Evolutionary conservation across 192 early-diverging fungal species (phyloP).

Genomic region (Coemansia sp.): DNA sequence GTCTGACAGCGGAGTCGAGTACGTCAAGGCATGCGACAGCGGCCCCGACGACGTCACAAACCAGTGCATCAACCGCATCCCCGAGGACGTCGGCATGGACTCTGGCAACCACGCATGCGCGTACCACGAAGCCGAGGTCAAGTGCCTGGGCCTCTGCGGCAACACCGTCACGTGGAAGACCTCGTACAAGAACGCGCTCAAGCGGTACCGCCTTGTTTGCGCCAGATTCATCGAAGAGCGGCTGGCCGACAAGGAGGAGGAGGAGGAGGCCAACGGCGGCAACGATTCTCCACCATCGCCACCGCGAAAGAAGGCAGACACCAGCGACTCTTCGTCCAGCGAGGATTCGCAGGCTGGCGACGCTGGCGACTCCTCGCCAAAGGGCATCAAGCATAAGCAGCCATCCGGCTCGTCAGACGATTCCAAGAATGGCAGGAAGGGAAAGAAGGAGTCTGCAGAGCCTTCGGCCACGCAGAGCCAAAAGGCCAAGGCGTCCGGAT

Average conservation of each 20-base stretch:
- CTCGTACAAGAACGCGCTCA: slow-evolving; percentile 45
- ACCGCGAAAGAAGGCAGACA: slow-evolving; percentile 7
- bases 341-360: background rate
- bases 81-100: slow-evolving; percentile 41
- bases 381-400: slow-evolving; percentile 8
- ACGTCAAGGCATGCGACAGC: slow-evolving; percentile 50
- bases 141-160: slow-evolving; percentile 49
- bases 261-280: slow-evolving; percentile 14
- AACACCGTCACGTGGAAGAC: slow-evolving; percentile 53
- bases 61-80: slow-evolving; percentile 53
- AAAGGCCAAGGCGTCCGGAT: background rate
- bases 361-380: slow-evolving; percentile 1
- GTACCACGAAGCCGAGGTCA: slow-evolving; percentile 53
- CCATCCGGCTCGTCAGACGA: background rate
- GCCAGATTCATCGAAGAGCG: slow-evolving; percentile 47
- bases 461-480: background rate
- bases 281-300: slow-evolving; percentile 7
- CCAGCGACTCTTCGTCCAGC: background rate
- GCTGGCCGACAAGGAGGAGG: slow-evolving; percentile 46
- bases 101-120: slow-evolving; percentile 48
- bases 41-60: slow-evolving; percentile 51
- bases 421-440: slow-evolving; percentile 2
- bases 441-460: slow-evolving; percentile 9
- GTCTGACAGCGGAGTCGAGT: slow-evolving; percentile 32
- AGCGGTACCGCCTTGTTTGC: slow-evolving; percentile 51